phyloP scores from a whole-genome alignment of 2,329 filamentous ascomycete species.

The Microdochium nivale region DNA sequence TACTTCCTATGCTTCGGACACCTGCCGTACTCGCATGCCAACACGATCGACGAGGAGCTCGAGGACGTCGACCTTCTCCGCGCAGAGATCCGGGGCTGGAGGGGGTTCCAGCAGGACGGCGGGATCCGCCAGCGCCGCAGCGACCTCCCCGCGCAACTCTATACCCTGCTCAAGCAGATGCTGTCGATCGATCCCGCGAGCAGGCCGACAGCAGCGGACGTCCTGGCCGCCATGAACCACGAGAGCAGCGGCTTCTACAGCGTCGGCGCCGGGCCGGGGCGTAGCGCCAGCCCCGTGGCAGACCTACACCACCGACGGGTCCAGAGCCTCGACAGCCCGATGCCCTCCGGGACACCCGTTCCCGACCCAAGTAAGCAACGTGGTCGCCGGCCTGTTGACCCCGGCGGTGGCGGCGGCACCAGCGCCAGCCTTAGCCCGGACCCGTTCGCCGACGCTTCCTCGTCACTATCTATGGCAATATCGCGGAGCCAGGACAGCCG shows the following conservation, averaged over 20 bases:
- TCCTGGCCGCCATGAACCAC: conserved; percentile 67
- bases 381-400: conserved; percentile 5
- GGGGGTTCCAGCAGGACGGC: conserved; percentile 69
- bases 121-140: conserved; percentile 52
- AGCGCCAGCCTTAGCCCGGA: background rate
- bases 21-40: conserved; percentile 77
- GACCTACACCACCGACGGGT: conserved; percentile 37
- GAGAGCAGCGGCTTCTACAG: conserved; percentile 42
- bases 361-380: conserved; percentile 25
- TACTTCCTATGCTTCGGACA: conserved; percentile 96
- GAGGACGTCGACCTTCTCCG: conserved; percentile 83
- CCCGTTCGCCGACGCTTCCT: conserved; percentile 5
- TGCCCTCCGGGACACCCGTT: conserved; percentile 38
- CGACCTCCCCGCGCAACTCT: conserved; percentile 80
- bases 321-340: conserved; percentile 47
- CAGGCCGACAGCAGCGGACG: conserved; percentile 78
- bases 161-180: conserved; percentile 72
- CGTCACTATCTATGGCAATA: conserved; percentile 26
- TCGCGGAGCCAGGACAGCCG: conserved; percentile 30
- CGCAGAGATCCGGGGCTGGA: conserved; percentile 79
- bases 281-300: conserved; percentile 26
- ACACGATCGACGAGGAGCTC: conserved; percentile 79
- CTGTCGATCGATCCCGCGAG: conserved; percentile 69
- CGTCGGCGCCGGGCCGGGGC: conserved; percentile 16
- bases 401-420: conserved; percentile 2